phyloP scores from a whole-genome alignment of 106 monocot genomes.

The Chionographis japonica region DNA sequence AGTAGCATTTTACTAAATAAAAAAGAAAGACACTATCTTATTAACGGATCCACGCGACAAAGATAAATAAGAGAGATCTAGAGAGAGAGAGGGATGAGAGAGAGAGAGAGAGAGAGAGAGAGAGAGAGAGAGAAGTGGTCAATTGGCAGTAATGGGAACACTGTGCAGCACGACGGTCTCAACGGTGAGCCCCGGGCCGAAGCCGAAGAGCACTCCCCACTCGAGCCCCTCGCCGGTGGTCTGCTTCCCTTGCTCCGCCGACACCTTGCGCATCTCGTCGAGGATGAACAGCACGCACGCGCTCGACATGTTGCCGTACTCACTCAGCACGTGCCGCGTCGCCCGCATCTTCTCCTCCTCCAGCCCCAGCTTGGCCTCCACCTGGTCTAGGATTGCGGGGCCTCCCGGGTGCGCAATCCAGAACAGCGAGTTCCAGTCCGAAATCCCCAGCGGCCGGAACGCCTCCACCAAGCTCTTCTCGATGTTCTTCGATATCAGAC shows the following conservation, averaged over 20 bases:
- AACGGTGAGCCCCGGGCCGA: slow-evolving; percentile 5
- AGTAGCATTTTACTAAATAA: too few species aligned
- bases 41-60: too few species aligned
- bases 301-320: slow-evolving; percentile 11
- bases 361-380: slow-evolving; percentile 2
- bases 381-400: slow-evolving; percentile 8
- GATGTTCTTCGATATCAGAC: slow-evolving; percentile 5
- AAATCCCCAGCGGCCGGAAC: slow-evolving; percentile 1
- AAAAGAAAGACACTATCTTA: too few species aligned
- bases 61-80: too few species aligned
- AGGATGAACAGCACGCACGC: slow-evolving; percentile 6
- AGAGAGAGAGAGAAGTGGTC: too few species aligned
- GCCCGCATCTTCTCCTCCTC: slow-evolving; percentile 1
- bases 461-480: slow-evolving; percentile 7
- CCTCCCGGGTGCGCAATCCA: slow-evolving; percentile 9
- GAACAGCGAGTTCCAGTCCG: slow-evolving; percentile 5
- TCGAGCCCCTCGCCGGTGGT: slow-evolving; percentile 7
- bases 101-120: too few species aligned
- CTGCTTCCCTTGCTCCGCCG: not conserved
- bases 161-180: slow-evolving; percentile 10
- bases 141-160: not conserved
- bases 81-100: too few species aligned
- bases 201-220: slow-evolving; percentile 5
- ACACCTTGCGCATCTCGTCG: slow-evolving; percentile 4
- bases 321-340: not conserved